Evolutionary conservation across 768 basidiomycete genomes (phyloP).

Genomic region (Trametes punicea): DNA sequence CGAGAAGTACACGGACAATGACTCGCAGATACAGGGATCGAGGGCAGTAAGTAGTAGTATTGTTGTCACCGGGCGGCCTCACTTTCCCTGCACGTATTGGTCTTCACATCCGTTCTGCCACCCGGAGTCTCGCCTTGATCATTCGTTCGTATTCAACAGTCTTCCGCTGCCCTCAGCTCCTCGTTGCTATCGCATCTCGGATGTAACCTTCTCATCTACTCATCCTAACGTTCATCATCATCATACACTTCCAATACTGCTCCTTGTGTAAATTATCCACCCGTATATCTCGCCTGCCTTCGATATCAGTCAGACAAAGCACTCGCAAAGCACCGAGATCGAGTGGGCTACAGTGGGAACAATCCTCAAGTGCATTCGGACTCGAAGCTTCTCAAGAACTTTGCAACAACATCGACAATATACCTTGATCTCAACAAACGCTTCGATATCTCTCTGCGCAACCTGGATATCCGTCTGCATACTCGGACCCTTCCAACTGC

Average conservation of each 20-base stretch:
- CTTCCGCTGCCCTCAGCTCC: not conserved
- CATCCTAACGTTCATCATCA: not conserved
- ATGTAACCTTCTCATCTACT: slow-evolving; percentile 2
- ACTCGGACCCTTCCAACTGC: no score
- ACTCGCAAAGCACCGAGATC: not conserved
- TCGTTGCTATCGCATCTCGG: not conserved
- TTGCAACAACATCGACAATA: no score
- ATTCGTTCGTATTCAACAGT: not conserved
- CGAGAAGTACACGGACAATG: slow-evolving; percentile 8
- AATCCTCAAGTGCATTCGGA: no score
- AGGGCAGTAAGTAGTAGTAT: not conserved
- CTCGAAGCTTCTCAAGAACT: no score
- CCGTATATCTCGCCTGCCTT: not conserved
- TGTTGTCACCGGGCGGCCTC: not conserved
- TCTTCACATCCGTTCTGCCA: no score
- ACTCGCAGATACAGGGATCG: slow-evolving; percentile 8
- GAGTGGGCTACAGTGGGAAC: no score
- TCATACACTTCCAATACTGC: slow-evolving; percentile 5
- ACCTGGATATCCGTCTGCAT: no score
- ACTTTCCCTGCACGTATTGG: not conserved
- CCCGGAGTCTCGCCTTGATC: no score
- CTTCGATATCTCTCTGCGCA: no score
- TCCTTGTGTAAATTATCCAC: slow-evolving; percentile 18
- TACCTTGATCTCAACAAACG: no score
- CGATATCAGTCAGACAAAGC: not conserved